These are phyloP conservation scores for Metschnikowia gelsemii DNA, from an alignment of 805 yeast species.

Conservation along the genomic window DNA sequence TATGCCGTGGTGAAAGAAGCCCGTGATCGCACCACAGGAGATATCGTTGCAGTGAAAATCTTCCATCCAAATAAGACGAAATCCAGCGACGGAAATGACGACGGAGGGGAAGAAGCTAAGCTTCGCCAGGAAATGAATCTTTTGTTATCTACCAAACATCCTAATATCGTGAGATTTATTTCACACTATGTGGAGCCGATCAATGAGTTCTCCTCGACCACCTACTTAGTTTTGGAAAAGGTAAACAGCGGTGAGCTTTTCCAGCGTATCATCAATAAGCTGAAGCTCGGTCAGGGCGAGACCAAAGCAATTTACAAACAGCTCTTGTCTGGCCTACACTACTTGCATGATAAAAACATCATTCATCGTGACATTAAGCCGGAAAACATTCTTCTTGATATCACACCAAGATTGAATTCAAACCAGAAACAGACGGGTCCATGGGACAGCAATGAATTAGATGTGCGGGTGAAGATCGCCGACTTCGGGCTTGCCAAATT, in stretches of 20 bases:
- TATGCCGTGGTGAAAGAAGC: slow-evolving; percentile 82
- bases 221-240: slow-evolving; percentile 69
- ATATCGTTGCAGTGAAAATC: slow-evolving; percentile 68
- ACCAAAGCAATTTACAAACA: slow-evolving; percentile 57
- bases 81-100: slow-evolving; percentile 4
- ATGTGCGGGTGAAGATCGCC: slow-evolving; percentile 70
- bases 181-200: slow-evolving; percentile 56
- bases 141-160: slow-evolving; percentile 62
- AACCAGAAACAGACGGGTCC: slow-evolving; percentile 45
- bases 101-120: slow-evolving; percentile 28
- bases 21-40: slow-evolving; percentile 53
- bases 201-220: slow-evolving; percentile 50
- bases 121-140: slow-evolving; percentile 69
- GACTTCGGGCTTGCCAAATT: slow-evolving; percentile 76
- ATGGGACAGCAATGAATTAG: slow-evolving; percentile 60
- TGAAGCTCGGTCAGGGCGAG: slow-evolving; percentile 59
- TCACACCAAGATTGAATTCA: slow-evolving; percentile 40
- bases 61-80: slow-evolving; percentile 53
- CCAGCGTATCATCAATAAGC: slow-evolving; percentile 67
- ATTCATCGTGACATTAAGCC: slow-evolving; percentile 49
- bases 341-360: slow-evolving; percentile 41
- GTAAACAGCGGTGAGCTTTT: slow-evolving; percentile 75
- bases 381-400: slow-evolving; percentile 47
- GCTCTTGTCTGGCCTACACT: slow-evolving; percentile 38
- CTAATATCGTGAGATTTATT: slow-evolving; percentile 65